Conservation (phyloP, 2,329 filamentous ascomycete species). For the Botrytis deweyae region DNA sequence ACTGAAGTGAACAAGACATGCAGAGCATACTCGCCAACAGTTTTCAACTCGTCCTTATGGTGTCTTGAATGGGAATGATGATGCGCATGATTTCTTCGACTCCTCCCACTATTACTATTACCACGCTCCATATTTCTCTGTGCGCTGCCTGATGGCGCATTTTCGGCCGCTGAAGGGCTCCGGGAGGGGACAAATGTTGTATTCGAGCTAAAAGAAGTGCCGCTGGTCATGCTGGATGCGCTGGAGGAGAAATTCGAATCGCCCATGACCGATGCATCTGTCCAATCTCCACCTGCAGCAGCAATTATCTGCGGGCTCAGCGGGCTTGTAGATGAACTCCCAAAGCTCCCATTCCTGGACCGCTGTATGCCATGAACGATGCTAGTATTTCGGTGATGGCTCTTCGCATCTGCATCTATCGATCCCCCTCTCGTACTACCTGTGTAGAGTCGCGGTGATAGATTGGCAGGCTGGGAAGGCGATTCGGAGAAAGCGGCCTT, state of each 20-base stretch:
- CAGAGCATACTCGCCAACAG: slow-evolving; percentile 95
- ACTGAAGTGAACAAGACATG: slow-evolving; percentile 94
- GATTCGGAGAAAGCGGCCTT: slow-evolving; percentile 31
- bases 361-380: slow-evolving; percentile 97
- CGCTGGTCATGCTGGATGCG: slow-evolving; percentile 33
- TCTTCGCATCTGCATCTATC: slow-evolving; percentile 54
- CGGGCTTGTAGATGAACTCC: slow-evolving; percentile 77
- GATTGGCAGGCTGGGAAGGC: slow-evolving; percentile 29
- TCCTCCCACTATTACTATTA: slow-evolving; percentile 58
- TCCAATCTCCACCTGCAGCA: slow-evolving; percentile 51
- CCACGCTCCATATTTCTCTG: slow-evolving; percentile 59
- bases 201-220: slow-evolving; percentile 37
- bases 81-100: slow-evolving; percentile 70
- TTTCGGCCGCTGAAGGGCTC: slow-evolving; percentile 46
- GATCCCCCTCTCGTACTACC: slow-evolving; percentile 38
- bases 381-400: slow-evolving; percentile 88
- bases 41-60: slow-evolving; percentile 74
- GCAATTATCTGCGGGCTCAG: slow-evolving; percentile 85
- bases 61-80: slow-evolving; percentile 65
- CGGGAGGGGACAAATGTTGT: slow-evolving; percentile 39
- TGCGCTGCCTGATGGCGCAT: slow-evolving; percentile 44
- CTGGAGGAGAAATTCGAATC: slow-evolving; percentile 34
- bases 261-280: slow-evolving; percentile 38
- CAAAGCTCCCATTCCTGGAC: slow-evolving; percentile 81
- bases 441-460: slow-evolving; percentile 35